Percentiles rank a stretch among this genome's conserved stretches.
These are phyloP conservation scores for Apiospora sp. DNA, from an alignment of 2,329 filamentous ascomycete genomes.

Conservation along the genomic window DNA sequence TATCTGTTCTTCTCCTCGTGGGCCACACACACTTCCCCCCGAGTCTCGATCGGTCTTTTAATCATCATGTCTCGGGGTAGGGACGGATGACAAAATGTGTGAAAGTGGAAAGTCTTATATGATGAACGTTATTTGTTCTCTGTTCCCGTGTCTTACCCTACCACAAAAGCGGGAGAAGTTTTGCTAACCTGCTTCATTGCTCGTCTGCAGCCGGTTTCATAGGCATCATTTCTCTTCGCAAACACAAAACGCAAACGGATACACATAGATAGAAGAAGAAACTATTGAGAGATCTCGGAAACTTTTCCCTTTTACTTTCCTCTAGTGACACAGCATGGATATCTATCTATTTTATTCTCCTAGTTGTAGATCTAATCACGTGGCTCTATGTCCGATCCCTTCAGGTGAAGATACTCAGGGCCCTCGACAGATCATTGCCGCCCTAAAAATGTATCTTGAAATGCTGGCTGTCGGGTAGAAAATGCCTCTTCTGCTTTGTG, in stretches of 20 bases:
- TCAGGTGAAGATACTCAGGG: neutral
- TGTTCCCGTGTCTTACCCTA: neutral
- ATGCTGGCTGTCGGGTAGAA: neutral
- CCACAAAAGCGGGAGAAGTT: neutral
- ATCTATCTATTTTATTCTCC: neutral
- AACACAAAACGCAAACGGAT: neutral
- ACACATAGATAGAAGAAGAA: neutral
- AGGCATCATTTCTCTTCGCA: neutral
- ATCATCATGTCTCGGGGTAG: neutral
- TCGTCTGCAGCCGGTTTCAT: neutral
- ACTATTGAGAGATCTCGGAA: neutral
- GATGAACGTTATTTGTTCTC: constrained; percentile 2
- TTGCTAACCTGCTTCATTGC: neutral
- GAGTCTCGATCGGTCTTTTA: neutral
- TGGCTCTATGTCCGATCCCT: neutral
- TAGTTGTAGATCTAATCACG: neutral
- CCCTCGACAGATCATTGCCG: neutral
- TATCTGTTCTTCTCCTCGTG: too few relatives aligned
- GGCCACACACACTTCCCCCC: neutral
- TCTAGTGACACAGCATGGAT: neutral
- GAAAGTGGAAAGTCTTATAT: neutral
- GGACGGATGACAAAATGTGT: neutral
- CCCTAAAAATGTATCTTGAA: neutral
- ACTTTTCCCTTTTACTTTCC: neutral
- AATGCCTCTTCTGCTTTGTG: neutral